Conservation (phyloP, 305 asterid species). For the Fraxinus sp. region DNA sequence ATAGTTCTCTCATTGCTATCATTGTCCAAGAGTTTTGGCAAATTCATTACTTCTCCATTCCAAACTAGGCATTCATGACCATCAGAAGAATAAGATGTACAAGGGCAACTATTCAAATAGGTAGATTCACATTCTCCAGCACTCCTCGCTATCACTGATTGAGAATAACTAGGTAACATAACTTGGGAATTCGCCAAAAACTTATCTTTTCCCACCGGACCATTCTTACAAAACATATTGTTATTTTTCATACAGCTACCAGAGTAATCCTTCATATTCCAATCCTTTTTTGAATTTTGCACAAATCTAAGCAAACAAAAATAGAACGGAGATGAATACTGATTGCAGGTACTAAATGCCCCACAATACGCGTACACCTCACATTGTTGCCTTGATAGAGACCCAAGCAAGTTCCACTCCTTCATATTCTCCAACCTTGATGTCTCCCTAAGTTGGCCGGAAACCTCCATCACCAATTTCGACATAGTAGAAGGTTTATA, state of each 20-base stretch:
- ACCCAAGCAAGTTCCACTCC: conserved; percentile 56
- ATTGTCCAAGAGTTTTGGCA: conserved; percentile 37
- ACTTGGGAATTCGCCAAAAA: conserved; percentile 30
- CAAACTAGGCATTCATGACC: conserved; percentile 42
- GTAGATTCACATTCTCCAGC: conserved; percentile 45
- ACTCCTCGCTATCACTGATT: conserved; percentile 27
- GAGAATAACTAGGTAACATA: conserved; percentile 27
- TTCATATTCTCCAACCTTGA: conserved; percentile 31
- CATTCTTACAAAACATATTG: conserved; percentile 34
- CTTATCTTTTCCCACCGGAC: conserved; percentile 35
- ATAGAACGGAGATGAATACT: conserved; percentile 46
- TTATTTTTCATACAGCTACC: conserved; percentile 58
- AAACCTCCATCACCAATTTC: conserved; percentile 53
- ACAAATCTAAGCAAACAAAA: conserved; percentile 50
- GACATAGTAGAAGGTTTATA: conserved; percentile 34
- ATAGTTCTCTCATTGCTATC: conserved; percentile 36
- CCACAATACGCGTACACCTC: neutral
- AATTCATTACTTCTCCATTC: conserved; percentile 42
- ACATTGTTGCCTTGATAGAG: conserved; percentile 62
- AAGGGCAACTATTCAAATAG: conserved; percentile 56
- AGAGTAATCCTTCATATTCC: conserved; percentile 51
- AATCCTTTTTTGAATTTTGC: conserved; percentile 34
- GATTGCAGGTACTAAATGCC: conserved; percentile 32
- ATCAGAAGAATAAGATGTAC: conserved; percentile 57
- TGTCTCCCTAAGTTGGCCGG: conserved; percentile 55